Evolutionary conservation across 495 filamentous ascomycete genomes (phyloP).

Genomic region (Penicillium ucsense): DNA sequence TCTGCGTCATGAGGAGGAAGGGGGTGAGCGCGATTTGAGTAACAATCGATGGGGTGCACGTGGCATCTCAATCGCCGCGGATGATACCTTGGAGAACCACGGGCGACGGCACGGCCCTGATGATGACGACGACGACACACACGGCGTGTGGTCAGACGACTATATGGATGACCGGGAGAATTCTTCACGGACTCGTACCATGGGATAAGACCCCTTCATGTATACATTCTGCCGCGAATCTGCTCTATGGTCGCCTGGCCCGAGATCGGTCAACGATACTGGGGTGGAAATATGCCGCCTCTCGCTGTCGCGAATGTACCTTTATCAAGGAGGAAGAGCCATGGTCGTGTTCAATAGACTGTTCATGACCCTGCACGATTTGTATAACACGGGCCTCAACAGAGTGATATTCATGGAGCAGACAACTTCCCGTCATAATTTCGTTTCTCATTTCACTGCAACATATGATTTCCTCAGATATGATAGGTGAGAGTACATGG

Average conservation of each 20-base stretch:
- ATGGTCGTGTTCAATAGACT: no score
- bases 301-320: no score
- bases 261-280: no score
- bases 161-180: background rate
- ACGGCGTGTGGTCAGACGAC: conserved; percentile 4
- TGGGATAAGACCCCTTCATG: background rate
- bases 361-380: no score
- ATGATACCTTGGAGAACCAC: conserved; percentile 57
- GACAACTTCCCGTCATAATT: no score
- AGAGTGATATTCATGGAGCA: no score
- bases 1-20: conserved; percentile 29
- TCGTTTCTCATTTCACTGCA: no score
- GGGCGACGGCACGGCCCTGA: conserved; percentile 25
- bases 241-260: background rate
- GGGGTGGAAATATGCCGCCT: no score
- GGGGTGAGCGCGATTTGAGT: conserved; percentile 13
- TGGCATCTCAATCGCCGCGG: conserved; percentile 72
- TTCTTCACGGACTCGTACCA: background rate
- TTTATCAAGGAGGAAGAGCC: no score
- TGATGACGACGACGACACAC: conserved; percentile 10
- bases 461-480: no score
- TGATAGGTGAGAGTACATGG: no score
- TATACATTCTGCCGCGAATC: background rate
- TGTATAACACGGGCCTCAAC: no score
- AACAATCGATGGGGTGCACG: conserved; percentile 61